These are phyloP conservation scores for Fonsecaea pedrosoi DNA, from an alignment of 2,329 filamentous ascomycete genomes.

Conservation along the genomic window DNA sequence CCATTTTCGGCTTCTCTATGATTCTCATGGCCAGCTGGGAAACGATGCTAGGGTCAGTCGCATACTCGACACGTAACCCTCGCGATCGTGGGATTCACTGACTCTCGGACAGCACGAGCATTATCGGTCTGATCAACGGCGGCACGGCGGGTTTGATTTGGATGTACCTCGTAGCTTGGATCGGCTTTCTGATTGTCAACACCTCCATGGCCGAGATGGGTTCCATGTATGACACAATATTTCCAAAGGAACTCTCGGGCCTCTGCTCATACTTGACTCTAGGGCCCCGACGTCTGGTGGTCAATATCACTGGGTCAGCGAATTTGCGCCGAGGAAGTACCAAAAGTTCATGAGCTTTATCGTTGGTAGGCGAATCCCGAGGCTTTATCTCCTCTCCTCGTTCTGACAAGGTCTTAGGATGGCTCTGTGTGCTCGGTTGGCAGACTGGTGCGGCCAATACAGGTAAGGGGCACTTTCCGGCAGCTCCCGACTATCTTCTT, in stretches of 20 bases:
- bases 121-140: constrained; percentile 50
- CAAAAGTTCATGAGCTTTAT: constrained; percentile 47
- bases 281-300: constrained; percentile 50
- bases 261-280: constrained; percentile 2
- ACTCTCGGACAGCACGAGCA: constrained; percentile 28
- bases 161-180: constrained; percentile 58
- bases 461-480: constrained; percentile 40
- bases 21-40: constrained; percentile 52
- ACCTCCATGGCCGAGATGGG: constrained; percentile 59
- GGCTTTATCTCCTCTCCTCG: neutral
- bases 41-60: constrained; percentile 47
- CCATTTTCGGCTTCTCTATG: constrained; percentile 50
- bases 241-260: neutral
- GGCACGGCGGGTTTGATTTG: constrained; percentile 61
- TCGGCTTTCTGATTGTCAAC: constrained; percentile 52
- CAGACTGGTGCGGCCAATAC: constrained; percentile 40
- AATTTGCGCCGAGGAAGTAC: constrained; percentile 45
- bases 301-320: constrained; percentile 48
- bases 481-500: neutral
- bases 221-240: constrained; percentile 48
- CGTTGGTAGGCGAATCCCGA: constrained; percentile 31
- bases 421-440: constrained; percentile 45
- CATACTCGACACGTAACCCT: no score
- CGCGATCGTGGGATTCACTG: constrained; percentile 4
- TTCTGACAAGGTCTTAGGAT: constrained; percentile 37